Conservation (phyloP, 2,329 filamentous ascomycete species). For the Aspergillus pseudoterreus region DNA sequence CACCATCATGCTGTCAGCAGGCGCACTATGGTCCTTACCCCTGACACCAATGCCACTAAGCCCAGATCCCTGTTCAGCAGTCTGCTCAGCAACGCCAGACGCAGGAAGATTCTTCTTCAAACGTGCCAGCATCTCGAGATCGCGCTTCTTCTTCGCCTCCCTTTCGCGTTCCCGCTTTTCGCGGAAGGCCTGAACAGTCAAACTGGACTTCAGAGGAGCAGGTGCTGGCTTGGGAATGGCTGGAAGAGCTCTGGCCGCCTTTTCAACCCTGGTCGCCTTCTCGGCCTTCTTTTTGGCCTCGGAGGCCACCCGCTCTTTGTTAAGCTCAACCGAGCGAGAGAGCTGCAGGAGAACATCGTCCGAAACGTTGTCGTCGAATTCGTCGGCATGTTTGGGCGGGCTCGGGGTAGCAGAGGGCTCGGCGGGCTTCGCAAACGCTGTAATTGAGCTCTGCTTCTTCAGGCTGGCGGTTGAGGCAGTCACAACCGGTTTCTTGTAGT, state of each 20-base stretch:
- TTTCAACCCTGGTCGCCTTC: slow-evolving; percentile 17
- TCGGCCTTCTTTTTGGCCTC: slow-evolving; percentile 28
- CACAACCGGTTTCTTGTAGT: slow-evolving; percentile 44
- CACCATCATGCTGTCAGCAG: slow-evolving; percentile 84
- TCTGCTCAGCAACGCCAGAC: slow-evolving; percentile 51
- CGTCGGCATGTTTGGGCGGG: slow-evolving; percentile 30
- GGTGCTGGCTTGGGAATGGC: slow-evolving; percentile 21
- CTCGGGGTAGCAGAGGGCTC: slow-evolving; percentile 34
- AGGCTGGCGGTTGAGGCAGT: slow-evolving; percentile 38
- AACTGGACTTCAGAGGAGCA: slow-evolving; percentile 26
- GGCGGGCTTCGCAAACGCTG: slow-evolving; percentile 35
- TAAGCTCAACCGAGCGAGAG: slow-evolving; percentile 41
- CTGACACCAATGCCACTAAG: slow-evolving; percentile 66
- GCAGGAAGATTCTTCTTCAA: slow-evolving; percentile 56
- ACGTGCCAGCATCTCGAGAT: slow-evolving; percentile 67
- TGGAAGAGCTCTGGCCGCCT: slow-evolving; percentile 21
- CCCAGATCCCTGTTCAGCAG: slow-evolving; percentile 75
- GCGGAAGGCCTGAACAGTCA: slow-evolving; percentile 57
- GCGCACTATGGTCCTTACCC: slow-evolving; percentile 70
- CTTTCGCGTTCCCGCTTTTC: slow-evolving; percentile 71
- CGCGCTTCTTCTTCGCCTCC: slow-evolving; percentile 69
- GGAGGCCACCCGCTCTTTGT: slow-evolving; percentile 34
- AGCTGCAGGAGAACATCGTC: slow-evolving; percentile 41
- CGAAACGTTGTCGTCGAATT: slow-evolving; percentile 40
- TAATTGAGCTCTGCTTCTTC: slow-evolving; percentile 44